A percentile compares a stretch with the other conserved stretches of the same genome.
Conservation (phyloP, 768 basidiomycete species). For the Tricholoma saponaceum region DNA sequence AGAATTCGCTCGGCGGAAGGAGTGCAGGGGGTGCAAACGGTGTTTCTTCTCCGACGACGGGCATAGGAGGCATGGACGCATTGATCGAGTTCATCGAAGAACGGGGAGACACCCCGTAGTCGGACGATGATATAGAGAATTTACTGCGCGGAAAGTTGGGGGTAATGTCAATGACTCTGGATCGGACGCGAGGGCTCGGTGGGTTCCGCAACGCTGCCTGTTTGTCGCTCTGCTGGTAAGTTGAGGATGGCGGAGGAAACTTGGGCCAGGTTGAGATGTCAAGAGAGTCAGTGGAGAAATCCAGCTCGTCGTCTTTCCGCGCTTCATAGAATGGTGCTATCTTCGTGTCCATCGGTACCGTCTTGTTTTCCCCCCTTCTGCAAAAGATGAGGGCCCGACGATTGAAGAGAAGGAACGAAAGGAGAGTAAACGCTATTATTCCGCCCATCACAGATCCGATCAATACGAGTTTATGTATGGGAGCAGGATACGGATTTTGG, state of each 20-base stretch:
- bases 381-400: constrained; percentile 6
- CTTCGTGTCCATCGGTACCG: constrained; percentile 5
- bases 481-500: background rate
- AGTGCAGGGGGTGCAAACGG: constrained; percentile 2
- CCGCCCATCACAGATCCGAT: constrained; percentile 13
- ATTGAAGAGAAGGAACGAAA: constrained; percentile 9
- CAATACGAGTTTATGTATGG: constrained; percentile 10
- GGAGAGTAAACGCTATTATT: constrained; percentile 11
- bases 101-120: constrained; percentile 20
- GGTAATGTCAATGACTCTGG: constrained; percentile 21
- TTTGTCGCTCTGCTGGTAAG: background rate
- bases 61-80: background rate
- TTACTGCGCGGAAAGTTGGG: constrained; percentile 24
- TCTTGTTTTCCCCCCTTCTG: constrained; percentile 5
- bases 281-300: constrained; percentile 1
- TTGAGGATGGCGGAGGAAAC: background rate
- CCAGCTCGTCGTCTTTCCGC: constrained; percentile 7
- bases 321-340: constrained; percentile 3
- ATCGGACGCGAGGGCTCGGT: background rate
- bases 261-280: constrained; percentile 6
- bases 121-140: constrained; percentile 28
- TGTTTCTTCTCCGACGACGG: background rate
- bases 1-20: constrained; percentile 15
- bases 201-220: background rate
- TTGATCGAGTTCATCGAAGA: constrained; percentile 7